Evolutionary conservation across 352 stramenopile genomes (phyloP), one percentile per base, ranked within the genome.

Genomic region (Globisporangium uncinulatum): DNA sequence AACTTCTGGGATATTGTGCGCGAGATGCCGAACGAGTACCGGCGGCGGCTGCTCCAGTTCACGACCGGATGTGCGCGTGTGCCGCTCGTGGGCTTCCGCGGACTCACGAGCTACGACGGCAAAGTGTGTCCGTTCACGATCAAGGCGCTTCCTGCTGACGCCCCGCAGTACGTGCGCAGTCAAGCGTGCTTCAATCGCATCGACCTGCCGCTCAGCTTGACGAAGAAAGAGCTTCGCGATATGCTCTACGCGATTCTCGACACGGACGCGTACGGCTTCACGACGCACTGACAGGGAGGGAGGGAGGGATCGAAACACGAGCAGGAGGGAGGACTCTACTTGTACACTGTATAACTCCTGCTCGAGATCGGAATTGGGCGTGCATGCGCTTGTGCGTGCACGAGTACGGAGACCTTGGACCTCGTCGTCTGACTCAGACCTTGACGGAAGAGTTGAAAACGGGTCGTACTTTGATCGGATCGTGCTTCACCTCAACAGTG

Each of bases 191-290:
- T 89, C 59, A 92, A 94, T 49, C 82, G 76, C 4, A 92, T 99
- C 58, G 96, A 99, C 68, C 69, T 99, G 15, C 95, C 96, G 24
- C 60, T 97, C 34, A 39, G 98, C 62, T 75, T 88, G 13, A 88
- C 72, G 29, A 97, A 94, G 69, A 80, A 87, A 29, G 85, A 98
- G 55, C 54, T 92, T 19, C 73, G 76, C 53, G 79, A 45, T 14
- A 74, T 88, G 58, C 43, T 92, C 45, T 84, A 86, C 20, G 77
- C 73, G 15, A 73, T 79, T 13, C 53, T 89, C 44, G 72, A 87
- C 20, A 83, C 75, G 0, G 75, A 92, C n/a, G 62, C 79, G 49
- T 87, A 79, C 32, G 79, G 79, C 5, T 89, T 92, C 46, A 89
- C 82, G 34, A 86, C 74, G 1, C 76, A 66, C 47, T 88, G 65